These are phyloP conservation scores for Yarrowia sp. DNA, from an alignment of 805 yeast species.

Conservation along the genomic window DNA sequence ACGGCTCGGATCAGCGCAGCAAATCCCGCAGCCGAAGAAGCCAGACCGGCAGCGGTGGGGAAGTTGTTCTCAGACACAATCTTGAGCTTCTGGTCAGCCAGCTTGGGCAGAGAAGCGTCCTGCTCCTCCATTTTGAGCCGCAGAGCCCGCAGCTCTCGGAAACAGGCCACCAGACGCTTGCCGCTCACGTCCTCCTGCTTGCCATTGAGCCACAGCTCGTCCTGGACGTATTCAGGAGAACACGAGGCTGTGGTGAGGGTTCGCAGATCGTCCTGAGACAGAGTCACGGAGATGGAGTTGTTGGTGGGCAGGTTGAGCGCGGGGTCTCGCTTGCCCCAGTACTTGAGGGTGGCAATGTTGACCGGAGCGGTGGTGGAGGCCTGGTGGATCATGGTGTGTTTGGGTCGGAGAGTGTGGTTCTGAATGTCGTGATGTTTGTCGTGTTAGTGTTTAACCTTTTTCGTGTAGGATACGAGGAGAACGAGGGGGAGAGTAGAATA, in stretches of 20 bases:
- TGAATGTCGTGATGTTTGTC: not conserved
- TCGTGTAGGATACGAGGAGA: too few species aligned
- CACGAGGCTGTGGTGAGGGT: constrained; percentile 89
- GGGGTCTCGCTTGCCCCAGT: constrained; percentile 98
- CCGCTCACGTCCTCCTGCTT: constrained; percentile 64
- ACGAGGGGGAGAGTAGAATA: too few species aligned
- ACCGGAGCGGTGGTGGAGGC: constrained; percentile 96
- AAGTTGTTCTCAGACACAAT: constrained; percentile 93
- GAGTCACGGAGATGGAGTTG: constrained; percentile 90
- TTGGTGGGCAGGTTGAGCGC: constrained; percentile 89
- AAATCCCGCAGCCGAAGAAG: constrained; percentile 97
- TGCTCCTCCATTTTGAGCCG: constrained; percentile 58
- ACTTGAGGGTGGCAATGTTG: constrained; percentile 95
- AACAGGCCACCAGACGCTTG: constrained; percentile 54
- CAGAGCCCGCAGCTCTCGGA: constrained; percentile 66
- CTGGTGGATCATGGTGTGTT: constrained; percentile 43
- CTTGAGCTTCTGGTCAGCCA: constrained; percentile 64
- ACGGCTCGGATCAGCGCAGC: constrained; percentile 93
- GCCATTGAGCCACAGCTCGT: constrained; percentile 85
- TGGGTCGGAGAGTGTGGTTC: not conserved
- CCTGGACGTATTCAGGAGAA: constrained; percentile 52
- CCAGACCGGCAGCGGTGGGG: constrained; percentile 99
- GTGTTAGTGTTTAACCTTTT: not conserved
- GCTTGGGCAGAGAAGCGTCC: constrained; percentile 42
- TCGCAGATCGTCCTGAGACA: constrained; percentile 84